Conservation (phyloP, 192 early-diverging fungal species). For the Dissophora ornata region DNA sequence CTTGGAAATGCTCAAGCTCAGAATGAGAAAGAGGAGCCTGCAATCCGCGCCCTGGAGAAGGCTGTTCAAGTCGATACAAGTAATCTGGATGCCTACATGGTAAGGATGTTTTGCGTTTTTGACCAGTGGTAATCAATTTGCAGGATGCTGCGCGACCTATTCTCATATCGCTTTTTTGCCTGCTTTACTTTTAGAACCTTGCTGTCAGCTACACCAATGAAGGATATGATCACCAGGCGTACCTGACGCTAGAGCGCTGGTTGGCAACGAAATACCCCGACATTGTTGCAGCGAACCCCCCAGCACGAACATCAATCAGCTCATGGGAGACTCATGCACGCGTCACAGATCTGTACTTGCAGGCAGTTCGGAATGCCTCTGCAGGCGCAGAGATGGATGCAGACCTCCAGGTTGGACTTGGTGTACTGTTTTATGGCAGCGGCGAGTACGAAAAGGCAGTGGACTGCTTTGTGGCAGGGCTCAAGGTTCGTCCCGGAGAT, state of each 20-base stretch:
- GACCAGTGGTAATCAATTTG: not conserved
- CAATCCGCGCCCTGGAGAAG: constrained; percentile 91
- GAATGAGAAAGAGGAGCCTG: constrained; percentile 96
- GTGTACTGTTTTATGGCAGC: constrained; percentile 94
- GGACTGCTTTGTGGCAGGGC: constrained; percentile 95
- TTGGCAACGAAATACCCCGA: constrained; percentile 78
- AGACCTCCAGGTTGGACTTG: constrained; percentile 94
- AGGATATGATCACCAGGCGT: constrained; percentile 88
- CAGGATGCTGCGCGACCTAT: not conserved
- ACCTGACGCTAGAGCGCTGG: constrained; percentile 93
- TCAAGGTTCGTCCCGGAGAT: constrained; percentile 86
- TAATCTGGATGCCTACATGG: constrained; percentile 73
- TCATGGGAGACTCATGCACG: constrained; percentile 68
- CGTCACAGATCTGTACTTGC: constrained; percentile 84
- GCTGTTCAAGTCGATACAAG: constrained; percentile 82
- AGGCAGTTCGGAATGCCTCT: constrained; percentile 76
- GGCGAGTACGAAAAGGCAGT: constrained; percentile 94
- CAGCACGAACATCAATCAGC: constrained; percentile 52
- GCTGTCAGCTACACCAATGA: constrained; percentile 99
- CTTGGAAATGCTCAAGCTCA: constrained; percentile 96
- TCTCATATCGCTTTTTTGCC: not conserved
- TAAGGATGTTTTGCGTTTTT: constrained; percentile 46
- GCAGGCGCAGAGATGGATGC: constrained; percentile 76
- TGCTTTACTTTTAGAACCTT: constrained; percentile 63
- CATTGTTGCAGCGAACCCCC: constrained; percentile 50